Conservation (phyloP, 257 asterid species). For the Penstemon newberryi region DNA sequence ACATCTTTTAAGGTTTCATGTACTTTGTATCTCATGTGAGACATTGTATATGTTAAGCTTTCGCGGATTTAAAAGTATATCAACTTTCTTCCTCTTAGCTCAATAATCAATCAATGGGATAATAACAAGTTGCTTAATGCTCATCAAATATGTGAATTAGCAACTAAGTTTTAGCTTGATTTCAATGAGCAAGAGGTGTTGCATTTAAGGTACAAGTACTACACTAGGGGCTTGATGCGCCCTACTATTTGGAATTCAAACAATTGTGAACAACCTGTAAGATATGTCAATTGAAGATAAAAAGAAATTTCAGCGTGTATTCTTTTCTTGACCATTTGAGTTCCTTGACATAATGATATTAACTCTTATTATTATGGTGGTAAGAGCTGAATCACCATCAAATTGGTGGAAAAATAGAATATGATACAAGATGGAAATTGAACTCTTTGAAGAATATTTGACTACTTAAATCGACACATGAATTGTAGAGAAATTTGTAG, state of each 20-base stretch:
- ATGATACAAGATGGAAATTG: not conserved
- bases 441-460: not conserved
- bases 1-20: not conserved
- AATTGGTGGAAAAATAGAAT: not conserved
- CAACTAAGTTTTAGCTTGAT: not conserved
- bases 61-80: not conserved
- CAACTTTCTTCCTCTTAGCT: not conserved
- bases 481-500: not conserved
- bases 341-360: not conserved
- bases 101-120: not conserved
- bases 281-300: not conserved
- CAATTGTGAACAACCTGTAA: not conserved
- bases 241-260: not conserved
- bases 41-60: not conserved
- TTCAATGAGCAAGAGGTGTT: not conserved
- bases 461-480: not conserved
- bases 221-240: not conserved
- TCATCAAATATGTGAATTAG: not conserved
- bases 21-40: not conserved
- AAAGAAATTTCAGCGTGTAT: not conserved
- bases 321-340: not conserved
- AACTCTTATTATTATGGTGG: not conserved
- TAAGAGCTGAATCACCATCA: not conserved
- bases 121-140: not conserved
- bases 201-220: not conserved